phyloP scores from a whole-genome alignment of 2,329 filamentous ascomycete genomes.

The Neopestalotiopsis clavispora region DNA sequence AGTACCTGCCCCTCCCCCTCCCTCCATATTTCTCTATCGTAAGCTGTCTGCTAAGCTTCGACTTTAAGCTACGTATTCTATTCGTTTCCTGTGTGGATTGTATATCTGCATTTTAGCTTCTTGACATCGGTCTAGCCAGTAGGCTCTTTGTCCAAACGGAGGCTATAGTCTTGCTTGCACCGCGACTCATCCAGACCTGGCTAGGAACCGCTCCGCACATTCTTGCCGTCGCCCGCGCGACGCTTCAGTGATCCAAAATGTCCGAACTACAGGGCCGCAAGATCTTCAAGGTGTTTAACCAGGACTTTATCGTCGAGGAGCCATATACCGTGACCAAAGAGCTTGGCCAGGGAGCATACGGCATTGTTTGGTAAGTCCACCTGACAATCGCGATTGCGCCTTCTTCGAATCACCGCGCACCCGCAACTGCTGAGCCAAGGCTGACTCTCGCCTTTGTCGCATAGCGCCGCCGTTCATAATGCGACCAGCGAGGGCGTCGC shows the following conservation, averaged over 20 bases:
- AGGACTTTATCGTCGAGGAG: slow-evolving; percentile 98
- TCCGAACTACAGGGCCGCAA: slow-evolving; percentile 57
- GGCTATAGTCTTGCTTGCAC: neutral
- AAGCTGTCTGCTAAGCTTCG: neutral
- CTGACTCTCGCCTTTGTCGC: slow-evolving; percentile 26
- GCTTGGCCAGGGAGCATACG: slow-evolving; percentile 95
- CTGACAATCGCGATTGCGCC: neutral
- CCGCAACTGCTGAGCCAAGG: slow-evolving; percentile 2
- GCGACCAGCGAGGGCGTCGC: slow-evolving; percentile 92
- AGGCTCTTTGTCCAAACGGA: neutral
- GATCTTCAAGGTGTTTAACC: slow-evolving; percentile 99
- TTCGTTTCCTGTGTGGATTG: neutral
- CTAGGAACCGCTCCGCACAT: neutral
- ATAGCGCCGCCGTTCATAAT: slow-evolving; percentile 88
- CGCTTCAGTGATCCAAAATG: slow-evolving; percentile 25
- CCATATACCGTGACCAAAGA: slow-evolving; percentile 99
- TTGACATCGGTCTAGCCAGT: neutral
- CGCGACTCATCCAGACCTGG: neutral
- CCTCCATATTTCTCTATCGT: neutral
- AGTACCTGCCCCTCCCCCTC: neutral
- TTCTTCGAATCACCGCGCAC: neutral
- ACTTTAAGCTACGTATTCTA: neutral
- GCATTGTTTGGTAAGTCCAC: slow-evolving; percentile 86
- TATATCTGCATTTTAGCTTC: neutral
- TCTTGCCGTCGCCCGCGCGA: neutral